Evolutionary conservation across 495 filamentous ascomycete species (phyloP).

Genomic region (Podospora didyma): DNA sequence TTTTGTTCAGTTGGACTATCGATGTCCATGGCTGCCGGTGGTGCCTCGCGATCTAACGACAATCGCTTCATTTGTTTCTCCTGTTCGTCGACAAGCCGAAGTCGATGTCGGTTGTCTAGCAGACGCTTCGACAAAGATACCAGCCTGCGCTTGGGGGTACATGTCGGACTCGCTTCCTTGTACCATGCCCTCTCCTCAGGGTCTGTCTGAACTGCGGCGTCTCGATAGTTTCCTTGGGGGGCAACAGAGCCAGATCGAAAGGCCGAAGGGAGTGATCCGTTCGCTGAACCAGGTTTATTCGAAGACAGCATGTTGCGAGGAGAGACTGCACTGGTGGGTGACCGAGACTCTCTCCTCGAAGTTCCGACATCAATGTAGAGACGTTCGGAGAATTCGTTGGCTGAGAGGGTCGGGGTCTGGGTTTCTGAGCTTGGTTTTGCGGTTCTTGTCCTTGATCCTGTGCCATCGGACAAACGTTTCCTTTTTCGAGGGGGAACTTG

Average conservation of each 20-base stretch:
- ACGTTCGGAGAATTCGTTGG: slow-evolving; percentile 33
- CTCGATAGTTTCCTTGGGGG: slow-evolving; percentile 36
- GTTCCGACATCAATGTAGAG: slow-evolving; percentile 48
- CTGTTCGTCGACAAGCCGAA: slow-evolving; percentile 35
- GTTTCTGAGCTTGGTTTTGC: slow-evolving; percentile 30
- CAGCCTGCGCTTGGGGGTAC: slow-evolving; percentile 36
- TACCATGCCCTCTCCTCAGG: slow-evolving; percentile 43
- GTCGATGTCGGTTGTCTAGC: slow-evolving; percentile 40
- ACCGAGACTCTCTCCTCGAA: slow-evolving; percentile 44
- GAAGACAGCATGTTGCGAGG: slow-evolving; percentile 20
- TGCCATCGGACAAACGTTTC: slow-evolving; percentile 58
- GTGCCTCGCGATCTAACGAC: slow-evolving; percentile 12
- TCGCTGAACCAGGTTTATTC: slow-evolving; percentile 17
- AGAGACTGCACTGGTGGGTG: slow-evolving; percentile 40
- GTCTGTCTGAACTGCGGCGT: slow-evolving; percentile 49
- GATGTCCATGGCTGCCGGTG: slow-evolving; percentile 30
- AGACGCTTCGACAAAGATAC: slow-evolving; percentile 45
- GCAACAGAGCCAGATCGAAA: slow-evolving; percentile 31
- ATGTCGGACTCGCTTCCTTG: slow-evolving; percentile 18
- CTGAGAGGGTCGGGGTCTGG: slow-evolving; percentile 26
- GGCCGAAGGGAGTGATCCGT: slow-evolving; percentile 11
- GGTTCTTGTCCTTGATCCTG: slow-evolving; percentile 36
- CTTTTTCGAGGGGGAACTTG: slow-evolving; percentile 52
- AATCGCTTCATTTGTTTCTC: slow-evolving; percentile 24
- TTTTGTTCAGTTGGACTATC: slow-evolving; percentile 26